Evolutionary conservation across 2,329 filamentous ascomycete genomes (phyloP), one percentile per base, ranked within the genome.

Genomic region (Diaporthe vaccinii): DNA sequence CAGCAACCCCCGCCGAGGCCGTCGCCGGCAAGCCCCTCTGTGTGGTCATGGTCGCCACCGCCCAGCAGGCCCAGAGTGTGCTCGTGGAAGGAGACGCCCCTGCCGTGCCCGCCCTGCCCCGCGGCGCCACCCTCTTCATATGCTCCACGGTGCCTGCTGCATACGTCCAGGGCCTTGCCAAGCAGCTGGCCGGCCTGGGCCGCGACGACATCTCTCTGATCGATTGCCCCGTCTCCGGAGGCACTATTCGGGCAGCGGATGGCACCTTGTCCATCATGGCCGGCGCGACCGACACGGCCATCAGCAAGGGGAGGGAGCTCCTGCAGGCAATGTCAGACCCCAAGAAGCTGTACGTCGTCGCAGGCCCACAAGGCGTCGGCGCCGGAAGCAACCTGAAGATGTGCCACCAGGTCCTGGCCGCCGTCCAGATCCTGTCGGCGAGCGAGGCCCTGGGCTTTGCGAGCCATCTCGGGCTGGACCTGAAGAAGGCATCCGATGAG

Each of bases 241-340:
- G 93, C 1, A 90, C 92, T 0, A 86, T 89, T 14, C 88, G 93
- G 46, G 93, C 93, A 1, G 92, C 92, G 0, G 89, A 93, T 67
- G 93, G 93, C 4, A 94, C 93, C 0, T 84, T 95, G 57, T 93
- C 92, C 9, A 95, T 96, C 80, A 94, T 96, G 90, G 92, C 92
- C 0, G 91, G 91, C 2, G 92, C 88, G 0, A 85, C 89, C 0
- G 86, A 89, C 1, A 86, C 85, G 3, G 90, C 90, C 7, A 83
- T 95, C 2, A 85, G 87, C 46, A 89, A 88, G 74, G 92, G 88
- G 0, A 87, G 86, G 31, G 88, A 86, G 65, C 83, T 95, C 1
- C 86, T 95, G 2, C 86, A 90, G 71, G 89, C 89, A 78, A 90
- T 96, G 86, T 90, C 93, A 1, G 90, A 90, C 74, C 83, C 85